A percentile compares a stretch with the other conserved stretches of the same genome.
Evolutionary conservation across 164 flowering plant genomes (phyloP).

Genomic region (Nymphaea colorata): DNA sequence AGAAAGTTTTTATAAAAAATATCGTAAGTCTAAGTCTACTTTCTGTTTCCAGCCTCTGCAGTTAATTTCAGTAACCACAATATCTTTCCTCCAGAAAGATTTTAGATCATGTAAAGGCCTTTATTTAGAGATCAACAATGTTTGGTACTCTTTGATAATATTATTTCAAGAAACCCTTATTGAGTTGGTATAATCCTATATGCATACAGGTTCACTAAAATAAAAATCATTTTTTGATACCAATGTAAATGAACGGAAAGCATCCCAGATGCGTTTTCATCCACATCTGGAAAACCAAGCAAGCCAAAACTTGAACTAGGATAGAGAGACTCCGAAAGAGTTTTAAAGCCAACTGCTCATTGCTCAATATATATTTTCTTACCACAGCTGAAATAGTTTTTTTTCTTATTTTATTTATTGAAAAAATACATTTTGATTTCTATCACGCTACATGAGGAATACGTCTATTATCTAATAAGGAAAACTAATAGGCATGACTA

Average conservation of each 20-base stretch:
- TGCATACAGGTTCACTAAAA: too few species aligned
- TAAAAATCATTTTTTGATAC: neutral
- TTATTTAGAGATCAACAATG: neutral
- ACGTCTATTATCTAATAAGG: too few species aligned
- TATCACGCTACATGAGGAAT: too few species aligned
- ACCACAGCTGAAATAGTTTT: too few species aligned
- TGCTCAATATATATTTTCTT: neutral
- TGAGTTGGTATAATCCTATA: too few species aligned
- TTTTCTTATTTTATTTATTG: too few species aligned
- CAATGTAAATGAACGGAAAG: neutral
- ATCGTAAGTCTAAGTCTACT: neutral
- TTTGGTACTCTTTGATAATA: too few species aligned
- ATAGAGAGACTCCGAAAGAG: neutral
- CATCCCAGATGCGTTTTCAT: neutral
- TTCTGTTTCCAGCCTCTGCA: neutral
- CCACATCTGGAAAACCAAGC: too few species aligned
- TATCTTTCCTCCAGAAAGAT: neutral
- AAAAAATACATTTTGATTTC: too few species aligned
- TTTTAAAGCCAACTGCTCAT: neutral
- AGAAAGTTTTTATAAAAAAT: too few species aligned
- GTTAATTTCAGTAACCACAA: neutral
- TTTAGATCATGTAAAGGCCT: neutral
- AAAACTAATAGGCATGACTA: too few species aligned
- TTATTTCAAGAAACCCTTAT: neutral
- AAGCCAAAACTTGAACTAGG: too few species aligned